Evolutionary conservation across 768 basidiomycete genomes (phyloP), one percentile per base, ranked within the genome.

Genomic region (Suillus decipiens): DNA sequence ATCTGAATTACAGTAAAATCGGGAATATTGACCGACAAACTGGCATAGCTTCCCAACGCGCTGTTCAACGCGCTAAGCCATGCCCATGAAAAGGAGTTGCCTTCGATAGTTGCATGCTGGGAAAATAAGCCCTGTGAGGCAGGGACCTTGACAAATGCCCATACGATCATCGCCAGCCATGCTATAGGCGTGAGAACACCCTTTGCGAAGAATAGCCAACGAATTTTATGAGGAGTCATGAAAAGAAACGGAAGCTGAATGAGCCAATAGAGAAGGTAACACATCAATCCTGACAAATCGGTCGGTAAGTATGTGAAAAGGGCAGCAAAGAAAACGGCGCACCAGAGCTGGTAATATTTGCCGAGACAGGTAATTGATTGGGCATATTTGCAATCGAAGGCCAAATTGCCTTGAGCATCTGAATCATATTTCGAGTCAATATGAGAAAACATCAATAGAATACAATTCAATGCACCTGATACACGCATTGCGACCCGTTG

Each of bases 361-460:
- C 81, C 33, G 72, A 76, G 2, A 74, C 75, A 19, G 89, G 77
- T 11, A 94, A 79, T 61, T 77, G 82, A 67, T 93, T 94, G 0
- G 86, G 86, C 42, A 93, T 73, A 39, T 73, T 82, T 5, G 83
- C 81, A 47, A 86, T 81, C 1, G 87, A 87, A 0, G 92, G 92
- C 92, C 92, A 93, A 41, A 93, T 90, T 0, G 92, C 91, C 73
- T 89, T 91, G 34, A 92, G 75, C 89, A 90, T 91, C 76, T 76
- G 60, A 3, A 61, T 33, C 6, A 17, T 31, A 31, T 12, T 19
- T 28, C 6, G 3, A 41, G 24, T 57, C 17, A 41, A 19, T 19
- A 31, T 19, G 28, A 3, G 17, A 24, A 41, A 57, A 56, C 8
- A 28, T 19, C 6, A 31, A 37, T 14, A 59, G 22, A 33, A 8